Evolutionary conservation across 192 early-diverging fungal species (phyloP), one percentile per base, ranked within the genome.

Genomic region (Linnemannia schmuckeri): DNA sequence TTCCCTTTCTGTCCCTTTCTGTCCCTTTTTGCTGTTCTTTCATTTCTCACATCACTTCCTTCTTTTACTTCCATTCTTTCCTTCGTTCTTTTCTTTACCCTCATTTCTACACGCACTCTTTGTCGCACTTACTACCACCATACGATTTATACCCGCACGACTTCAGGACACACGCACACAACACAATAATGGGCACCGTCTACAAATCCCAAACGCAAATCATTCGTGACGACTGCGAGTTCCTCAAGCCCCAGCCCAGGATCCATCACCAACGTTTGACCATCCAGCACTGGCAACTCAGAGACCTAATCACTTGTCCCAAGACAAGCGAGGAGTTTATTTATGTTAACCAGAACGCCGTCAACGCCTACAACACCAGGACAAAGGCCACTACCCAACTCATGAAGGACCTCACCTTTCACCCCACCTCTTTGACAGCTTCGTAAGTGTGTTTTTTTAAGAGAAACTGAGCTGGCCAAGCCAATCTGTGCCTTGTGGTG

Each of bases 231-330:
- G 92, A 94, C 76, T 90, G 90, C 70, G 92, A 91, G 79, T 97
- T 96, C 90, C 90, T 98, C 41, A 94, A 92, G 73, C 92, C 94
- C 1, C 77, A 82, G 49, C 94, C 95, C 15, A 89, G 86, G 69
- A 92, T 93, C 74, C 95, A 98, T 86, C 91, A 92, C 44, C 95
- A 94, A 78, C 92, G 94, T 77, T 92, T 96, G 3, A 99, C 94
- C 74, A 98, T 97, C 76, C 97, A 97, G 77, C 98, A 99, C 91
- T 98, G 97, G 97, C 98, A 99, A 88, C 90, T 99, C 61, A 93
- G 97, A 41, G 97, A 99, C 85, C 93, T 98, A 37, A 89, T 99
- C 18, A 82, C 94, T 9, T 96, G 97, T 69, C 95, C 96, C 6
- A 91, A 91, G 38, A 89, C 87, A 35, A 93, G 89, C 74, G 91